A percentile compares a stretch with the other conserved stretches of the same genome.
Evolutionary conservation across 1,139 yeast genomes (phyloP).

Genomic region (Insectozyma bohioensis): DNA sequence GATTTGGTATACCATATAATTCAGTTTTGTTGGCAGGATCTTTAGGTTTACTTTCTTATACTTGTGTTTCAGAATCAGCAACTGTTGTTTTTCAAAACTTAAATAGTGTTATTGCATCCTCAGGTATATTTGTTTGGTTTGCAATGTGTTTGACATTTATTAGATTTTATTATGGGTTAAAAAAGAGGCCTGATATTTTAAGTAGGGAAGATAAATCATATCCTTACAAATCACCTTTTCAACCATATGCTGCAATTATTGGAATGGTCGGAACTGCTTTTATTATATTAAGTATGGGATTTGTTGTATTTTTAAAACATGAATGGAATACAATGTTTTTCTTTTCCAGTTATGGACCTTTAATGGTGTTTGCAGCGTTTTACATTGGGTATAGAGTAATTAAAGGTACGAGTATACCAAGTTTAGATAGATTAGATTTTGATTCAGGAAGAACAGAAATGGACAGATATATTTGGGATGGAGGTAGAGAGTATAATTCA

Average conservation of each 20-base stretch:
- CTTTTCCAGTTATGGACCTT: slow-evolving; percentile 67
- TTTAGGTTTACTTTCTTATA: slow-evolving; percentile 60
- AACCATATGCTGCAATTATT: slow-evolving; percentile 70
- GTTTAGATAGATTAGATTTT: slow-evolving; percentile 68
- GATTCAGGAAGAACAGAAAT: slow-evolving; percentile 79
- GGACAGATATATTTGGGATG: slow-evolving; percentile 70
- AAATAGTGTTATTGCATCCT: slow-evolving; percentile 63
- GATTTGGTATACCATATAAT: slow-evolving; percentile 69
- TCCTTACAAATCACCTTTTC: slow-evolving; percentile 75
- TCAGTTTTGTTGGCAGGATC: slow-evolving; percentile 63
- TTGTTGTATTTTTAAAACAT: slow-evolving; percentile 58
- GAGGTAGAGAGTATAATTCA: slow-evolving; percentile 48
- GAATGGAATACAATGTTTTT: slow-evolving; percentile 66
- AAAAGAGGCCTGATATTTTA: slow-evolving; percentile 64
- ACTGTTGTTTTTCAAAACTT: slow-evolving; percentile 67
- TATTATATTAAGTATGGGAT: slow-evolving; percentile 67
- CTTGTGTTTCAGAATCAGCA: slow-evolving; percentile 58
- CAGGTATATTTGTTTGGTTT: slow-evolving; percentile 77
- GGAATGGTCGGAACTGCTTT: slow-evolving; percentile 59
- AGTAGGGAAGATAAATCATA: slow-evolving; percentile 64
- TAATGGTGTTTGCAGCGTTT: slow-evolving; percentile 52
- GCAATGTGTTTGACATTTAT: slow-evolving; percentile 76
- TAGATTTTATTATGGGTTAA: slow-evolving; percentile 68
- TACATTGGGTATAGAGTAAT: slow-evolving; percentile 56
- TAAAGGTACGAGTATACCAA: slow-evolving; percentile 55